A percentile compares a stretch with the other conserved stretches of the same genome.
phyloP scores from a whole-genome alignment of 2,329 filamentous ascomycete genomes.

The Cytospora leucostoma region DNA sequence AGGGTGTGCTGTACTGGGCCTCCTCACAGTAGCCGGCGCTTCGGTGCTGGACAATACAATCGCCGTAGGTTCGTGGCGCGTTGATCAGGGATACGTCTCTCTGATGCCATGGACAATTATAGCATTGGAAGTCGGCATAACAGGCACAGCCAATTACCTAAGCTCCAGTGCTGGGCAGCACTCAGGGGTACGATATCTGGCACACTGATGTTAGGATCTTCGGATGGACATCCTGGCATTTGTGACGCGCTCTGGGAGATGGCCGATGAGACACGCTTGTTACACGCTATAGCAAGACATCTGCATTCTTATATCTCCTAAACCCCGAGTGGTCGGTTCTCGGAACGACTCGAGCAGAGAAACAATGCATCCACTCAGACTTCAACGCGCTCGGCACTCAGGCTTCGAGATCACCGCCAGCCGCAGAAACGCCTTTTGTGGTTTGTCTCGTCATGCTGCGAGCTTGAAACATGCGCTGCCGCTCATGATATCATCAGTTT shows the following conservation, averaged over 20 bases:
- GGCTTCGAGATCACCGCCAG: not conserved
- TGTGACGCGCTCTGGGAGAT: conserved; percentile 6
- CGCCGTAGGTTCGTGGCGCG: not conserved
- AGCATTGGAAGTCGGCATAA: not conserved
- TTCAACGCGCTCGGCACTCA: not conserved
- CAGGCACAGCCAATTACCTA: not conserved
- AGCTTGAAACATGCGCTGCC: conserved; percentile 24
- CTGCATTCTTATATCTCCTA: conserved; percentile 11
- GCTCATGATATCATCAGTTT: conserved; percentile 24
- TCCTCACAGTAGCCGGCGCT: not conserved
- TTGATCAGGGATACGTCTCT: conserved; percentile 6
- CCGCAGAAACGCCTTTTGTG: not conserved
- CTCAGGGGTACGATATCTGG: conserved; percentile 7
- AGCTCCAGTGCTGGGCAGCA: not conserved
- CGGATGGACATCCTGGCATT: conserved; percentile 6
- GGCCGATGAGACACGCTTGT: conserved; percentile 8
- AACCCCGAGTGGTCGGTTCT: conserved; percentile 18
- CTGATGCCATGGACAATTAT: conserved; percentile 11
- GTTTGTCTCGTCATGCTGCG: conserved; percentile 13
- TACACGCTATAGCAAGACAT: conserved; percentile 17
- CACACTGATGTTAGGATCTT: not conserved
- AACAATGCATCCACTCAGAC: not conserved
- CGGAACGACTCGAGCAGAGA: conserved; percentile 9
- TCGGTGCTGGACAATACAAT: not conserved
- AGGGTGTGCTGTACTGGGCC: not conserved